Evolutionary conservation across 1,139 yeast genomes (phyloP), one percentile per base, ranked within the genome.

Genomic region (Scheffersomyces titani): DNA sequence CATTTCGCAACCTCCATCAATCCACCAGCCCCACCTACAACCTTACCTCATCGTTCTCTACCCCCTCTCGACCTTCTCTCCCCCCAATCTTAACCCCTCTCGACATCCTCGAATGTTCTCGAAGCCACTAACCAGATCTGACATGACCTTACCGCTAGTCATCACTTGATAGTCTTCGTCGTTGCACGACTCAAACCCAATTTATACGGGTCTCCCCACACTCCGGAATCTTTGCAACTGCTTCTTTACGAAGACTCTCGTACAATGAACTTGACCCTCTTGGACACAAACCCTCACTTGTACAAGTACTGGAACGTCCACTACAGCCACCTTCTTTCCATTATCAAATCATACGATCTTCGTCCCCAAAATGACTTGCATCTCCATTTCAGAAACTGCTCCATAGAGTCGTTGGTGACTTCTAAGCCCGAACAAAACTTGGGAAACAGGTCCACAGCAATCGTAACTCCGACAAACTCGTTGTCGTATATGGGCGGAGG

Each of bases 401-500:
- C 49, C 7, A 46, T 46, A 20, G 49, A 22, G 20, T 46, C 49
- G n/a, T 46, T 46, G 49, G 49, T 46, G 13, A 22, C 24, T 11
- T 13, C 49, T 13, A 13, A 46, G 9, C 49, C 49, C 3, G 22
- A 19, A 19, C 24, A 46, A 5, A 22, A 19, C 16, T 19, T 22
- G 24, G 22, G 22, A 46, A 46, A 46, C 18, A 30, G 13, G 40
- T n/a, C 49, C n/a, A 52, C 55, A 2, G 59, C 55, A 9, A 46
- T 54, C 6, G 40, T 59, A 18, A 60, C 73, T 5, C 74, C 75
- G 0, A 63, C 70, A 9, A 72, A 72, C 60, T 65, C 72, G 5
- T 57, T 68, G 5, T 59, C 64, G 21, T 70, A 65, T 51, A 71
- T 72, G 75, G 69, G 71, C 11, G 73, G 66, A 3, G 75, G 75